Evolutionary conservation across 2,329 filamentous ascomycete species (phyloP), one percentile per base, ranked within the genome.

Genomic region (Trichoderma pleuroti): DNA sequence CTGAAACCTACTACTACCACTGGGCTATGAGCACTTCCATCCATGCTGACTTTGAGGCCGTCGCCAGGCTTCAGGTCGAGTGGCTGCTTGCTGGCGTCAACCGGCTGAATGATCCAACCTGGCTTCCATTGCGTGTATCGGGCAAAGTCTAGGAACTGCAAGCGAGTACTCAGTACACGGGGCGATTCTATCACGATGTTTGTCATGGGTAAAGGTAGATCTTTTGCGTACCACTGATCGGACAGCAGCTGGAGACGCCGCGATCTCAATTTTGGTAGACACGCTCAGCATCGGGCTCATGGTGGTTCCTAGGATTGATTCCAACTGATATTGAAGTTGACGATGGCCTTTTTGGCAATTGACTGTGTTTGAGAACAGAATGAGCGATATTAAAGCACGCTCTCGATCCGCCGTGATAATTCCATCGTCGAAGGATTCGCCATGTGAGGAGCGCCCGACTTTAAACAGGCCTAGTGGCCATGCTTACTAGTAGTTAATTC

Each of bases 191-290:
- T 56, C 14, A 11, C 10, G 46, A n/a, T 36, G 62, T 10, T 54
- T 39, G 30, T 6, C 30, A 49, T 34, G 28, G n/a, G 12, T n/a
- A 16, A 21, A 18, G 42, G n/a, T 16, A 39, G 10, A 28, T 26
- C 8, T 26, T 12, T 42, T 28, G 59, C 65, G 12, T 68, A 68
- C 65, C 54, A 68, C 65, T 9, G 65, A 60, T 60, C 65, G 18
- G 28, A 68, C 65, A 24, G 49, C 56, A 30, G 65, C 65, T 36
- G 65, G 65, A 28, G 65, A 68, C 28, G 65, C 65, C 30, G 65
- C 65, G n/a, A 68, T 68, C 36, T 68, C 65, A 26, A 68, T 68
- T n/a, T 60, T 68, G 14, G 65, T 68, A 18, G 65, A 68, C 21
- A 68, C 65, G 54, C 65, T 68, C 12, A 68, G 42, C 39, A 68